A percentile compares a stretch with the other conserved stretches of the same genome.
These are phyloP conservation scores for Alternaria postmessia DNA, from an alignment of 2,329 filamentous ascomycete genomes.

Conservation along the genomic window DNA sequence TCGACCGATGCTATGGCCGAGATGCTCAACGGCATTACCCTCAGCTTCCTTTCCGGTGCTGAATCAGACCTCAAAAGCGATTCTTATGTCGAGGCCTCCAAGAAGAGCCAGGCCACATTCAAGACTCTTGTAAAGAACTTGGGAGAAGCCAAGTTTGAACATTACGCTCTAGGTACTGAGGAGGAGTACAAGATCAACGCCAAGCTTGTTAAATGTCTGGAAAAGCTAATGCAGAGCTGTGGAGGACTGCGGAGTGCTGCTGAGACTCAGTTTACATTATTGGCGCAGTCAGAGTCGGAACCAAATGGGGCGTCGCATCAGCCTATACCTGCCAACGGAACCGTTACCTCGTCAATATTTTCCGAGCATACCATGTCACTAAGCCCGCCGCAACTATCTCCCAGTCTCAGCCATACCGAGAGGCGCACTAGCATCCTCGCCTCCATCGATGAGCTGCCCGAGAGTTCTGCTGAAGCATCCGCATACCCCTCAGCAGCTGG, in stretches of 20 bases:
- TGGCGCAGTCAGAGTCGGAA: conserved; percentile 66
- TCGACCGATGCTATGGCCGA: conserved; percentile 79
- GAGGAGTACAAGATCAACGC: conserved; percentile 80
- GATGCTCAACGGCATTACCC: conserved; percentile 81
- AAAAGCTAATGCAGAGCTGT: conserved; percentile 85
- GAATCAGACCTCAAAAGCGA: conserved; percentile 77
- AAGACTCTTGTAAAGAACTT: conserved; percentile 77
- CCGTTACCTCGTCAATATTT: conserved; percentile 34
- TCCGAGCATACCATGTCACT: conserved; percentile 32
- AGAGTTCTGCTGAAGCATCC: conserved; percentile 44
- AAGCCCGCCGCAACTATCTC: conserved; percentile 41
- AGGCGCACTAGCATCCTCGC: conserved; percentile 50
- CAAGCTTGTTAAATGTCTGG: conserved; percentile 81
- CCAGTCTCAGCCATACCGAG: conserved; percentile 41
- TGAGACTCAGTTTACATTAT: conserved; percentile 83
- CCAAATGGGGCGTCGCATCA: conserved; percentile 23
- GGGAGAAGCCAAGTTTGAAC: conserved; percentile 86
- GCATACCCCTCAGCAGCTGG: conserved; percentile 33
- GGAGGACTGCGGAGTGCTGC: conserved; percentile 91
- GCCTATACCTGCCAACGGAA: conserved; percentile 26
- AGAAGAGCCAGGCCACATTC: conserved; percentile 72
- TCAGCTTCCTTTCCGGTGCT: conserved; percentile 82
- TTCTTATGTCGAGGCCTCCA: conserved; percentile 69
- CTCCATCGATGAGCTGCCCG: conserved; percentile 54
- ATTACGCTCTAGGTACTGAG: conserved; percentile 82